Evolutionary conservation across 2,329 filamentous ascomycete genomes (phyloP), one percentile per base, ranked within the genome.

Genomic region (Phyllosticta capitalensis): DNA sequence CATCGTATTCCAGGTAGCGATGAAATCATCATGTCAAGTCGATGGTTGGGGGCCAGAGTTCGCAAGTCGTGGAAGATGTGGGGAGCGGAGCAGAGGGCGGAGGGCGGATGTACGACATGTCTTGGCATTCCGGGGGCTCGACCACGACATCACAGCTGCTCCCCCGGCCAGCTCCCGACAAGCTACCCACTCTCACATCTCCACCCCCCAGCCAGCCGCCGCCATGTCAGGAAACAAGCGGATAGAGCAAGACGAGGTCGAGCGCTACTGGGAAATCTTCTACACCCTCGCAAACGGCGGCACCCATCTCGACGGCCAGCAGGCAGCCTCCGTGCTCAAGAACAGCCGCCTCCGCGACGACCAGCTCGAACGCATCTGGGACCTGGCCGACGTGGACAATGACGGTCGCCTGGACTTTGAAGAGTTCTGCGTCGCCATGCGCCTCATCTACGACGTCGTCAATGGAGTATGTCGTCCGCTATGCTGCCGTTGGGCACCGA

Each of bases 391-490:
- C 72, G 90, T 99, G 63, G 94, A 99, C 75, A 92, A 92, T 67
- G 94, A 99, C 78, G 94, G 94, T 64, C 95, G 95, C 75, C 81
- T 99, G 58, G 94, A 99, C 76, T 99, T 99, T 78, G 94, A 99
- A 77, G 94, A 99, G 80, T 99, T 99, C 74, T 99, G 94, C 74
- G 94, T 99, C 61, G 94, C 92, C 48, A 99, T 99, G 94, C 85
- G 94, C 69, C 79, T 99, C 69, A 96, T 97, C 68, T 99, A 97
- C 74, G 94, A 99, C 73, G 79, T 97, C 65, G 86, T 99, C 67
- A 99, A 99, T 70, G 94, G 94, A 67, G 90, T 95, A 81, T 63
- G 82, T 76, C n/a, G 28, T 12, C 20, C 51, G 30, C 54, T 14
- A 10, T 7, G 14, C 22, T 24, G 19, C 33, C 21, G 22, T 60